phyloP scores from a whole-genome alignment of 441 rosid species.

The Adansonia rubrostipa region DNA sequence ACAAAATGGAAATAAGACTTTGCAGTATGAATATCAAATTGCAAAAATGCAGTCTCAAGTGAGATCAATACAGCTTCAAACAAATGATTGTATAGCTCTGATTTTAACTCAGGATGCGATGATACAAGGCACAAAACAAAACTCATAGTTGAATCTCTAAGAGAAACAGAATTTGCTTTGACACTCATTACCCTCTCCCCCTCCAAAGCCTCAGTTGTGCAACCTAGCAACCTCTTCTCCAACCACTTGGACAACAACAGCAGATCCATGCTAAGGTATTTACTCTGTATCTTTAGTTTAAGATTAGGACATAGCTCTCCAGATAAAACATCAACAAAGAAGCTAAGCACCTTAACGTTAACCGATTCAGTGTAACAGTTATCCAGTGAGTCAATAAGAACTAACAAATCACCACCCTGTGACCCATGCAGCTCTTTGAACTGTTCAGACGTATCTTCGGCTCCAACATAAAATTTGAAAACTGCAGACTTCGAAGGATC shows the following conservation, averaged over 20 bases:
- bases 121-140: conserved; percentile 75
- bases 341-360: conserved; percentile 86
- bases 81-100: conserved; percentile 73
- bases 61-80: conserved; percentile 86
- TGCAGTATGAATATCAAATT: conserved; percentile 78
- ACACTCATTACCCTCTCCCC: conserved; percentile 58
- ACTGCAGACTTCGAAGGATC: conserved; percentile 62
- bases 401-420: conserved; percentile 74
- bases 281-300: conserved; percentile 65
- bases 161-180: conserved; percentile 68
- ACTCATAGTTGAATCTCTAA: conserved; percentile 89
- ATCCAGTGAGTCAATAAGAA: conserved; percentile 80
- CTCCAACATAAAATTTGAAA: conserved; percentile 79
- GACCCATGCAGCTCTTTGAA: conserved; percentile 56
- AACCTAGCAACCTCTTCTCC: conserved; percentile 92
- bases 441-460: conserved; percentile 52
- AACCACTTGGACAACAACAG: conserved; percentile 78
- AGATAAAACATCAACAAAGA: conserved; percentile 84
- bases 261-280: conserved; percentile 78
- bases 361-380: conserved; percentile 77
- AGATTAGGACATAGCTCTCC: conserved; percentile 67
- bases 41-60: conserved; percentile 88
- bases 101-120: conserved; percentile 52
- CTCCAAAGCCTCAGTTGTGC: conserved; percentile 55
- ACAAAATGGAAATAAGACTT: conserved; percentile 85